phyloP scores from a whole-genome alignment of 805 yeast species.

The Starmerella stellata region DNA sequence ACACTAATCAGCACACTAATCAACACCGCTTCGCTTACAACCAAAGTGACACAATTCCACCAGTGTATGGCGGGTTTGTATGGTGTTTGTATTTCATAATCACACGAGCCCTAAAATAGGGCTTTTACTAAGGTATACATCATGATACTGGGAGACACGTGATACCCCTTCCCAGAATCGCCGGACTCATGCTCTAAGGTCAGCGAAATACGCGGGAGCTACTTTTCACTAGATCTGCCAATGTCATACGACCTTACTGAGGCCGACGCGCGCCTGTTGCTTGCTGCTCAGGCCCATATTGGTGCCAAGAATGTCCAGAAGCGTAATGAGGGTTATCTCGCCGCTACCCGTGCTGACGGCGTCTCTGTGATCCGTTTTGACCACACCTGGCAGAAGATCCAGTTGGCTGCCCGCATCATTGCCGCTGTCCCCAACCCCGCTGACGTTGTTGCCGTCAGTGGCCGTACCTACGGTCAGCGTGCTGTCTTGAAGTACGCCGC shows the following conservation, averaged over 20 bases:
- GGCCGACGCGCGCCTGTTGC: constrained; percentile 96
- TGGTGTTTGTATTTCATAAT: no score
- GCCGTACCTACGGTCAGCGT: constrained; percentile 99
- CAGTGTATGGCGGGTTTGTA: no score
- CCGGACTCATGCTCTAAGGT: background rate
- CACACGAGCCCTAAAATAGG: no score
- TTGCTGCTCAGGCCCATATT: constrained; percentile 98
- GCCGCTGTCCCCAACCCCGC: constrained; percentile 98
- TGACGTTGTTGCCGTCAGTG: constrained; percentile 96
- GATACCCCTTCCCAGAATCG: no score
- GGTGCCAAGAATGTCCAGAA: constrained; percentile 99
- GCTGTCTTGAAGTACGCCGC: constrained; percentile 99
- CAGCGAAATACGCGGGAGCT: background rate
- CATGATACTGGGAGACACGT: no score
- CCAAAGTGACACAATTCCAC: no score
- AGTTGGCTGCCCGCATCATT: constrained; percentile 97
- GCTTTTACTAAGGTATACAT: no score
- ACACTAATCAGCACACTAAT: no score
- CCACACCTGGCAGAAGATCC: constrained; percentile 99
- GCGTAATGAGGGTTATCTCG: constrained; percentile 20
- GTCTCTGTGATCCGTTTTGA: constrained; percentile 95
- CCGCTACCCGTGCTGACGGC: constrained; percentile 75
- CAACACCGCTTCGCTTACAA: no score
- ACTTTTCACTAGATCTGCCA: background rate
- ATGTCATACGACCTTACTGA: constrained; percentile 43